Evolutionary conservation across 306 rosid species (phyloP), one percentile per base, ranked within the genome.

Genomic region (Morella rubra): DNA sequence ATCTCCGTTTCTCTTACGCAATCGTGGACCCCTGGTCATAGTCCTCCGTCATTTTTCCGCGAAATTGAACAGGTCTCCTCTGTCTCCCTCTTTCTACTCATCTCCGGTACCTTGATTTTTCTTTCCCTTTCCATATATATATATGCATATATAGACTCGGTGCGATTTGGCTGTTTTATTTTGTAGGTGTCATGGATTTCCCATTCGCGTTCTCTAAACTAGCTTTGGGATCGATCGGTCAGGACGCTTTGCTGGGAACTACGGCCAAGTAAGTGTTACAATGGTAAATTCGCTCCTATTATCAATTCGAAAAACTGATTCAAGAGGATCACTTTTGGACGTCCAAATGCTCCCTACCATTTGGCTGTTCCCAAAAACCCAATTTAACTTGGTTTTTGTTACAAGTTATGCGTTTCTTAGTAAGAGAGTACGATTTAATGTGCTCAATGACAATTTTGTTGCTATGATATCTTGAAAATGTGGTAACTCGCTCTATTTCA

Each of bases 171-270:
- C 46, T 44, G 11, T 41, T n/a, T 44, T 73, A 42, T 56, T 62
- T 61, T 47, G 65, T 80, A 87, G 84, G 69, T 20, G 24, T 46
- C 18, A 90, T 90, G 96, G 91, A 90, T 69, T 73, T 75, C 59
- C 84, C 83, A 8, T 86, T 89, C 77, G 86, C 91, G 0, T 71
- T 80, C 51, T 76, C 70, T 77, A 92, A 90, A 80, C 81, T 90
- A 82, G 85, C 87, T 73, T 76, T 85, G 56, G 27, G 83, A 64
- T 69, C 83, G 61, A 71, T 81, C 69, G 81, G 73, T 75, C 79
- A 73, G 8, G 78, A 81, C 44, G 44, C 85, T 37, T 41, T 73
- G n/a, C 41, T 67, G 22, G 73, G 54, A 80, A 76, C 51, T 52
- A 51, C 77, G 10, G 50, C 4, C 84, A 81, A 74, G 97, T 92